Conservation (phyloP, 75 land plant genomes). For the Selaginella tamariscina region DNA sequence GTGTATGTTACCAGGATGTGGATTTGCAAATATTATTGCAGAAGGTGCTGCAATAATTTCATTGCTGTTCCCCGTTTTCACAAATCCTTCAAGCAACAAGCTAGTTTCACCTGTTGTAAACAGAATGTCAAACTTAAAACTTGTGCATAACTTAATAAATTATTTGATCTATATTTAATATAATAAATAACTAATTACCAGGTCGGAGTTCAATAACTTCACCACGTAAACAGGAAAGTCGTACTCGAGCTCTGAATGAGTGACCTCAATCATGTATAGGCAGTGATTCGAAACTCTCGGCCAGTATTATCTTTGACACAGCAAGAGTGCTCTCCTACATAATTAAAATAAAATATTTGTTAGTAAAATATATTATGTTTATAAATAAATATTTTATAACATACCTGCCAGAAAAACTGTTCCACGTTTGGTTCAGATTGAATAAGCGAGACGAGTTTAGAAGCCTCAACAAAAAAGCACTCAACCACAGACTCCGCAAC, state of each 20-base stretch:
- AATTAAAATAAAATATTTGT: not conserved
- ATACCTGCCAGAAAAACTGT: slow-evolving; percentile 89
- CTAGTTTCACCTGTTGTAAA: too few relatives aligned
- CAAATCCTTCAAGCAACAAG: slow-evolving; percentile 70
- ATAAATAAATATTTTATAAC: too few relatives aligned
- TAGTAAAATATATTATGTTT: not conserved
- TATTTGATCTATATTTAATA: too few relatives aligned
- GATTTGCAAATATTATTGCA: slow-evolving; percentile 12
- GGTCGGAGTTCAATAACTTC: slow-evolving; percentile 58
- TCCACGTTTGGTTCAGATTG: slow-evolving; percentile 50
- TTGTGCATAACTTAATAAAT: too few relatives aligned
- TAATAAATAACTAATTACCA: slow-evolving; percentile 11
- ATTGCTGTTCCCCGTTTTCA: slow-evolving; percentile 30
- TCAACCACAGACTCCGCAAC: slow-evolving; percentile 75
- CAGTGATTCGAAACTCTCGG: slow-evolving; percentile 56
- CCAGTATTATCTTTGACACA: slow-evolving; percentile 59
- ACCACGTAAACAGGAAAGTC: slow-evolving; percentile 45
- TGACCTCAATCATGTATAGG: slow-evolving; percentile 63
- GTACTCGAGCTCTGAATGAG: slow-evolving; percentile 49
- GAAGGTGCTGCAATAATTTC: slow-evolving; percentile 26
- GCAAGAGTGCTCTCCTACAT: slow-evolving; percentile 75
- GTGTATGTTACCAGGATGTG: not conserved
- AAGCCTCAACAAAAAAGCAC: slow-evolving; percentile 75
- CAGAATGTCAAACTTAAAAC: too few relatives aligned
- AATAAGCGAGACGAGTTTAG: slow-evolving; percentile 40